Conservation (phyloP, 23 red algal species). For the Agarophyton chilense region DNA sequence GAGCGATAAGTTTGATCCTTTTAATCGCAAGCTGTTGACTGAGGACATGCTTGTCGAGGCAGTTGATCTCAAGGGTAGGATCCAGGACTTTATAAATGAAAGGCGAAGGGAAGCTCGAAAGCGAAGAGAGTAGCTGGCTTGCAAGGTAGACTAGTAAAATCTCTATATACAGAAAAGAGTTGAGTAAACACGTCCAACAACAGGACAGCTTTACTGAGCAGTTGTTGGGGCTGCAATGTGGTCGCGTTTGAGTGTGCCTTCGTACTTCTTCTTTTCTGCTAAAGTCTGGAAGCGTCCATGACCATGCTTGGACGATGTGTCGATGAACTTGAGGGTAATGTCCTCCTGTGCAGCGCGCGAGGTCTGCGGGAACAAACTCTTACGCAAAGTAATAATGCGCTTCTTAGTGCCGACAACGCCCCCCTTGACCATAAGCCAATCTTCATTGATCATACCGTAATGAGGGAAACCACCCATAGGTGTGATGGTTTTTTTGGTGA, state of each 20-base stretch:
- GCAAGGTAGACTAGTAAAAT: not conserved
- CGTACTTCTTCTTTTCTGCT: conserved; percentile 95
- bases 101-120: conserved; percentile 4
- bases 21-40: conserved; percentile 91
- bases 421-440: conserved; percentile 97
- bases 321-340: conserved; percentile 97
- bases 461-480: conserved; percentile 99
- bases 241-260: conserved; percentile 88
- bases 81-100: conserved; percentile 59
- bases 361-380: conserved; percentile 87
- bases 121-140: not conserved
- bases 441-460: conserved; percentile 97
- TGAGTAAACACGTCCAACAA: conserved; percentile 1
- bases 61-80: conserved; percentile 78
- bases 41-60: conserved; percentile 84
- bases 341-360: conserved; percentile 89
- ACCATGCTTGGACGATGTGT: conserved; percentile 95
- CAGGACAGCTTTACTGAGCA: conserved; percentile 1
- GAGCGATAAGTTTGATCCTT: conserved; percentile 92
- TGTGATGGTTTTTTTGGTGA: conserved; percentile 97
- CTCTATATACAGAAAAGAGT: too few species aligned
- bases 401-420: conserved; percentile 87
- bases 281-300: conserved; percentile 98
- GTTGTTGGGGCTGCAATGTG: conserved; percentile 27
- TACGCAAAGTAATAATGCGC: conserved; percentile 92